Base-by-base conservation (phyloP, 148 eudicot genomes). In the Diospyros lotus region DNA sequence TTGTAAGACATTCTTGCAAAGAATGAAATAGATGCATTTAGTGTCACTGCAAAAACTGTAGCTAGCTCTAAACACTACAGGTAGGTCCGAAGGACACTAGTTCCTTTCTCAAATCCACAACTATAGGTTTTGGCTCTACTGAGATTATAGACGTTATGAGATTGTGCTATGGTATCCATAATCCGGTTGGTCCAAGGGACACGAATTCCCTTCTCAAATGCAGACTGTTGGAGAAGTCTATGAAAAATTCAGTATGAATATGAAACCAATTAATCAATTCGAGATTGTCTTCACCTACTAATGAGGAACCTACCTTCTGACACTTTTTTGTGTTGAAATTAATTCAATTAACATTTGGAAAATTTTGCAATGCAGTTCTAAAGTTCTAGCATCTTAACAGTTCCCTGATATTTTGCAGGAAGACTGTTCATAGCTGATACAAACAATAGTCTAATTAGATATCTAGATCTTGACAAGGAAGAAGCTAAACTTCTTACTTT, bases 361-460 rank as follows among this genome's bases (percentile, higher is more conserved):
- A 52, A 38, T 52, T 53, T 53, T 52, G 18, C 18, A 60, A 70
- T 70, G 48, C 40, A 14, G 4, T 68, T 50, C 56, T 9, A 9
- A 43, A 51, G 52, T 5, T 28, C 39, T 69, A 5, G 59, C 38
- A 8, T 48, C 11, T 45, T 15, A 61, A 28, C 40, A 44, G 48
- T 44, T 51, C 48, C 61, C 10, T 72, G 38, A 6, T 46, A 43
- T 53, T 65, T 66, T 84, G 81, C 88, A 94, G 97, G 98, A 71
- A 87, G 80, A 75, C 82, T 94, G 64, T 82, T 82, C 69, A 84
- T 94, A 73, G 96, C 98, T 38, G 98, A 94, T 82, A 92, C 98
- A 66, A 94, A 94, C 81, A 94, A 92, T 77, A 92, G 92, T 66
- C 77, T 88, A 51, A 92, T 94, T 62, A 89, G 98, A 76, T 81